Base-by-base conservation (phyloP, 139 green algal species). In the Chlamydomonas schloesseri region DNA sequence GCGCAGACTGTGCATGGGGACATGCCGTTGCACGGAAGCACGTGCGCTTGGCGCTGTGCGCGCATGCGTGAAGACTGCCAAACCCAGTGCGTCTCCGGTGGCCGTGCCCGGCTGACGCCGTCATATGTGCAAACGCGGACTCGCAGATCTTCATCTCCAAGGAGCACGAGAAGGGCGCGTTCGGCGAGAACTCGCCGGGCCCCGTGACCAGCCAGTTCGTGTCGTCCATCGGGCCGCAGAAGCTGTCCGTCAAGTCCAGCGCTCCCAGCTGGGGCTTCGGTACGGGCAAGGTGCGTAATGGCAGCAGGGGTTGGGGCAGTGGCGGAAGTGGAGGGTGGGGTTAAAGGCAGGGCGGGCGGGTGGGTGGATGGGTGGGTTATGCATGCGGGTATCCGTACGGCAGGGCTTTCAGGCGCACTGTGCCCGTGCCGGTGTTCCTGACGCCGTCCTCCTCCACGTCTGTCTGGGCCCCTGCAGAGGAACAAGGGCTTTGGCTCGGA, bases 111-210 rank as follows among this genome's bases (percentile, higher is more conserved):
- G n/a, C n/a, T n/a, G n/a, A n/a, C n/a, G n/a, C n/a, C n/a, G n/a
- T n/a, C n/a, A n/a, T n/a, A n/a, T n/a, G n/a, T n/a, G n/a, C n/a
- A n/a, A n/a, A n/a, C n/a, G n/a, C n/a, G n/a, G n/a, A n/a, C n/a
- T n/a, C 55, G 20, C 55, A 62, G 60, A 67, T 67, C 60, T 67
- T 67, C 60, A 67, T 67, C 28, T n/a, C 60, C 2, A 67, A 67
- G 71, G 93, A 96, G 84, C 93, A 96, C 58, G 93, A 94, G 64
- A 96, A 96, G 89, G 84, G 78, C 57, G 70, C 64, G 11, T 93
- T 78, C 57, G 91, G 93, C 20, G 82, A 88, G 71, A 85, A 73
- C 78, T 92, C 87, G 15, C 93, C 93, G 21, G 93, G 93, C 3
- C 93, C 93, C 53, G 81, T 84, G 33, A 94, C 87, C 21, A 89